phyloP scores from a whole-genome alignment of 2,329 filamentous ascomycete genomes.

The Trichoderma brevicompactum region DNA sequence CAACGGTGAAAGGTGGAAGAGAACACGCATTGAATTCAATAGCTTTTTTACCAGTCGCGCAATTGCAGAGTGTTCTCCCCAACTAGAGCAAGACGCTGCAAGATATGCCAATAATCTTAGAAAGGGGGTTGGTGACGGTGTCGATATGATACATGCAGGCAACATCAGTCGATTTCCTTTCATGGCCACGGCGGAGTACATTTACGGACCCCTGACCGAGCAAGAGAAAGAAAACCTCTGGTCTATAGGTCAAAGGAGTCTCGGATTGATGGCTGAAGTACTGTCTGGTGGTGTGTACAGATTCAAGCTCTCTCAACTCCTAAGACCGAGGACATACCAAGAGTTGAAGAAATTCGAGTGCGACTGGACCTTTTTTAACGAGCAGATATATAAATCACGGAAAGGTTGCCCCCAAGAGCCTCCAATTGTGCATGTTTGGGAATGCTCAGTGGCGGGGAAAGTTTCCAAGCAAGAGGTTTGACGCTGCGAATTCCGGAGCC shows the following conservation, averaged over 20 bases:
- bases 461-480: too few species aligned
- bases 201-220: not conserved
- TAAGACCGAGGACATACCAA: not conserved
- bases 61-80: too few species aligned
- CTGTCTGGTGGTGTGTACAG: not conserved
- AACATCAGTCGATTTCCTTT: conserved; percentile 1
- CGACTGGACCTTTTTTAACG: too few species aligned
- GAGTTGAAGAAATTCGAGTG: too few species aligned
- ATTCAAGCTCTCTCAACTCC: not conserved
- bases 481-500: too few species aligned
- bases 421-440: too few species aligned
- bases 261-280: not conserved
- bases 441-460: too few species aligned
- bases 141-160: not conserved
- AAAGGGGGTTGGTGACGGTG: too few species aligned
- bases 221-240: not conserved
- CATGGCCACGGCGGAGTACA: not conserved
- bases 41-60: not conserved
- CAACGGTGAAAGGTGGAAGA: not conserved
- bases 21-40: not conserved
- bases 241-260: not conserved
- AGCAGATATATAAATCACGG: too few species aligned
- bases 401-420: too few species aligned
- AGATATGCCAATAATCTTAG: too few species aligned
- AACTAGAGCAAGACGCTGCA: too few species aligned